Evolutionary conservation across 345 rosid species (phyloP).

Genomic region (Punica granatum): DNA sequence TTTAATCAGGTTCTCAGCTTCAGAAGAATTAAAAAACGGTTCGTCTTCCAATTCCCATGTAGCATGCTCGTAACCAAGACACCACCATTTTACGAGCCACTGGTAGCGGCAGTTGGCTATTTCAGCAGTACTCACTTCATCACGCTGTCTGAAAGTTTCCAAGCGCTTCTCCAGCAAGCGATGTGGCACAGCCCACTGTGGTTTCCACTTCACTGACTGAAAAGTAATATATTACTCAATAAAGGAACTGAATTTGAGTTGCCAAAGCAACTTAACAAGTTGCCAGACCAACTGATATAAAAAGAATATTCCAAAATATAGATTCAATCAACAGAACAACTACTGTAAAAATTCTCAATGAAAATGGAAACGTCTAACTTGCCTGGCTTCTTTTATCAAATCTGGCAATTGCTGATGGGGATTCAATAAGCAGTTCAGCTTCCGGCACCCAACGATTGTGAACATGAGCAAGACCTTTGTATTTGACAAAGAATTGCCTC

Average conservation of each 20-base stretch:
- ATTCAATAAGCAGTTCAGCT: constrained; percentile 27
- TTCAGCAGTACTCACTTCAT: background rate
- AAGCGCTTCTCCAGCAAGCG: constrained; percentile 33
- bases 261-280: constrained; percentile 8
- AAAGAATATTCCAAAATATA: too few species aligned
- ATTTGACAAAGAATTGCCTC: constrained; percentile 44
- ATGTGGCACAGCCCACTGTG: constrained; percentile 39
- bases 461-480: constrained; percentile 53
- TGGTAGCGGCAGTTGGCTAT: constrained; percentile 22
- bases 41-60: constrained; percentile 52
- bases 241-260: background rate
- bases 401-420: constrained; percentile 29
- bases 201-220: constrained; percentile 33
- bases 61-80: constrained; percentile 49
- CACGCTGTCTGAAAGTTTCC: constrained; percentile 11
- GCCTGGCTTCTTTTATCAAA: constrained; percentile 40
- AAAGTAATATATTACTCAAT: constrained; percentile 4
- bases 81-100: constrained; percentile 61
- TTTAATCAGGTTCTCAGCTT: constrained; percentile 25
- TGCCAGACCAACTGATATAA: too few species aligned
- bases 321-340: too few species aligned
- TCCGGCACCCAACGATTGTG: constrained; percentile 51
- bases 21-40: constrained; percentile 26
- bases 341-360: background rate
- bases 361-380: background rate